Evolutionary conservation across 352 stramenopile species (phyloP).

Genomic region (Aphanomyces invadans): DNA sequence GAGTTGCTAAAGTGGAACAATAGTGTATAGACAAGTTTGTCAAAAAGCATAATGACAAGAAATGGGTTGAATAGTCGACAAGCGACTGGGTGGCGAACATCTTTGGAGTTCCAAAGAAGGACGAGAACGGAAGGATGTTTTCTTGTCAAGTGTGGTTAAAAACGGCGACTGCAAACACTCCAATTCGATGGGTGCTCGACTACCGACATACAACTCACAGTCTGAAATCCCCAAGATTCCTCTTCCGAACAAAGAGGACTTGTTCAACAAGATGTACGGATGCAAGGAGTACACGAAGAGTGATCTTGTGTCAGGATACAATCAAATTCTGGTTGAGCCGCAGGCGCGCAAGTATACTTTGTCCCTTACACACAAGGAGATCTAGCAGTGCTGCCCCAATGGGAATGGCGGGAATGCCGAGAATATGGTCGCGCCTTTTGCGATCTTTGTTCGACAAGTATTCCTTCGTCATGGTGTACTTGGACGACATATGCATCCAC

Average conservation of each 20-base stretch:
- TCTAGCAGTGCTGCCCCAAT: not conserved
- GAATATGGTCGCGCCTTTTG: constrained; percentile 21
- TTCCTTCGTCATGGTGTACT: not conserved
- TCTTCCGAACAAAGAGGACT: constrained; percentile 26
- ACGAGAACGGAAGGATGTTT: not conserved
- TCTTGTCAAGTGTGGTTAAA: not conserved
- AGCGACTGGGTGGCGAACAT: not conserved
- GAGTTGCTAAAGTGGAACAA: not conserved
- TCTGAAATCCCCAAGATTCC: constrained; percentile 26
- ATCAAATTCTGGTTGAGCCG: constrained; percentile 10
- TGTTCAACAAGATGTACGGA: constrained; percentile 26
- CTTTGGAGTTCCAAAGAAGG: not conserved
- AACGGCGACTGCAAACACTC: not conserved
- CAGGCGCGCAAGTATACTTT: not conserved
- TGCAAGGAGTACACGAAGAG: not conserved
- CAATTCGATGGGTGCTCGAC: constrained; percentile 24
- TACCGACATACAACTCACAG: constrained; percentile 26
- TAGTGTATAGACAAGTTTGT: not conserved
- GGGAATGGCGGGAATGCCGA: constrained; percentile 16
- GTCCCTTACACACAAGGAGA: not conserved
- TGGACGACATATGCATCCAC: not conserved
- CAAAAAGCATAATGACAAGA: not conserved
- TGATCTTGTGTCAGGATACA: constrained; percentile 15
- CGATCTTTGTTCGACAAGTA: constrained; percentile 19
- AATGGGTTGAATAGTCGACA: not conserved